phyloP scores from a whole-genome alignment of 106 monocot genomes.

The Dendrobium officinale region DNA sequence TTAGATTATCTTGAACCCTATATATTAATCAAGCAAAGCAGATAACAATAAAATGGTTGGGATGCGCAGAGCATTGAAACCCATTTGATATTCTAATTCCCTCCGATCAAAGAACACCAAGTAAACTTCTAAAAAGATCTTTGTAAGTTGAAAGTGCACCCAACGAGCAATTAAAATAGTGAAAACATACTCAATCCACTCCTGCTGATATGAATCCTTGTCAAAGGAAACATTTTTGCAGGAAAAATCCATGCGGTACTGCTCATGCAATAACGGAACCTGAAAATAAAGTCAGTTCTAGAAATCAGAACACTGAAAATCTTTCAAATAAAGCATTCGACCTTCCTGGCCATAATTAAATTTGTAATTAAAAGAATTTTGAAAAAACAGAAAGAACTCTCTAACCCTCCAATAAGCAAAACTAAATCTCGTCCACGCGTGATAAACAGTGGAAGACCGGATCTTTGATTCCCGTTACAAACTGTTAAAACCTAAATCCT shows the following conservation, averaged over 20 bases:
- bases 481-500: not conserved
- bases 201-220: not conserved
- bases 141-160: not conserved
- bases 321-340: not conserved
- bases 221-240: not conserved
- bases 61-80: not conserved
- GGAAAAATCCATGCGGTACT: not conserved
- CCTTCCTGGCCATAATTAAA: not conserved
- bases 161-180: not conserved
- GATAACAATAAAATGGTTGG: not conserved
- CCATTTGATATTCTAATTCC: not conserved
- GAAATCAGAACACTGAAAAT: not conserved
- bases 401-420: not conserved
- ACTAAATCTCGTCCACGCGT: not conserved
- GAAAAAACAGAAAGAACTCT: not conserved
- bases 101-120: not conserved
- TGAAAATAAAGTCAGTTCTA: not conserved
- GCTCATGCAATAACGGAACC: not conserved
- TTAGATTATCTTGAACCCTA: constrained; percentile 68
- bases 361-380: not conserved
- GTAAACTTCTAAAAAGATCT: not conserved
- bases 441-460: not conserved
- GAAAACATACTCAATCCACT: constrained; percentile 3
- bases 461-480: not conserved
- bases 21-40: not conserved